Conservation (phyloP, 1,284 basidiomycete species). For the Peniophora sp. region DNA sequence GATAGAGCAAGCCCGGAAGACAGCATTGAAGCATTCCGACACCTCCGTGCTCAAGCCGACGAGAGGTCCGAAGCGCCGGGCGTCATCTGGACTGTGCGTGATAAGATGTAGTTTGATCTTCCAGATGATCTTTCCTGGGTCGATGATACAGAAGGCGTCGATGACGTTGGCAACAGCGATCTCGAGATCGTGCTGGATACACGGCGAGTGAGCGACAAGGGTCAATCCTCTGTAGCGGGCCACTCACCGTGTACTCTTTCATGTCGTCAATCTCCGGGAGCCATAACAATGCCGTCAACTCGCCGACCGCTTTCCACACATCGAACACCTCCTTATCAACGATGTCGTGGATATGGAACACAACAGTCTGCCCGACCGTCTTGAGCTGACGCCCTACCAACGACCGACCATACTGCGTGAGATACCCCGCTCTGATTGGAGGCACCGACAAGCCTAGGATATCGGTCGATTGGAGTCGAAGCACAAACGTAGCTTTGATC, state of each 20-base stretch:
- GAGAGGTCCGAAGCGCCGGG: slow-evolving; percentile 12
- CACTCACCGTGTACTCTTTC: slow-evolving; percentile 19
- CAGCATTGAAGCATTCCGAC: slow-evolving; percentile 17
- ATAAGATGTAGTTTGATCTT: slow-evolving; percentile 14
- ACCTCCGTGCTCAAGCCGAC: slow-evolving; percentile 12
- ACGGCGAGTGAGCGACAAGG: not conserved
- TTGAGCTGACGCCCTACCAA: slow-evolving; percentile 17
- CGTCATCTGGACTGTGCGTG: slow-evolving; percentile 12
- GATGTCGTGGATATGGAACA: slow-evolving; percentile 17
- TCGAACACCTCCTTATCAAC: slow-evolving; percentile 12
- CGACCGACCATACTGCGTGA: slow-evolving; percentile 16
- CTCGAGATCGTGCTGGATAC: slow-evolving; percentile 8
- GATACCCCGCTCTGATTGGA: slow-evolving; percentile 14
- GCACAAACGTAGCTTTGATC: slow-evolving; percentile 7
- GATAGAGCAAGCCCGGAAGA: slow-evolving; percentile 17
- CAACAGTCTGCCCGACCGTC: slow-evolving; percentile 10
- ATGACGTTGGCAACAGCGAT: slow-evolving; percentile 8
- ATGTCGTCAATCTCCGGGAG: slow-evolving; percentile 25
- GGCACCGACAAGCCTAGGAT: slow-evolving; percentile 12
- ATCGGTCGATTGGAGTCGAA: slow-evolving; percentile 10
- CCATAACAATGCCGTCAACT: slow-evolving; percentile 24
- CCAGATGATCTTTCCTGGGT: slow-evolving; percentile 10
- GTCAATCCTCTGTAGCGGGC: too few relatives aligned
- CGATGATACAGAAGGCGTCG: slow-evolving; percentile 7
- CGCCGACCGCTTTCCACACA: slow-evolving; percentile 21